phyloP scores from a whole-genome alignment of 176 grass and related monocot genomes.

The Aegilops longissima region DNA sequence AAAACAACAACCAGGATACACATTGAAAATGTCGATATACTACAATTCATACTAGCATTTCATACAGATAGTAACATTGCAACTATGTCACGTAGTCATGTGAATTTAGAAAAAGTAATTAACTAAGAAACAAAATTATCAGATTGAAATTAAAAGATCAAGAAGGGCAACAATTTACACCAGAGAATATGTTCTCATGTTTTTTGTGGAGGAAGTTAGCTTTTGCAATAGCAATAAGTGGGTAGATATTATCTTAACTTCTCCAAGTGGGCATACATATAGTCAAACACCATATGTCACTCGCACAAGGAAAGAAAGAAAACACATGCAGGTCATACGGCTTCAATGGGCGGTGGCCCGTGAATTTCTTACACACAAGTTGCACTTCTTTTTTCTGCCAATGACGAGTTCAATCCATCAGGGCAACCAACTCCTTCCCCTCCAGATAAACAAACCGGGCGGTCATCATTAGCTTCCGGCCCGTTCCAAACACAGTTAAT shows the following conservation, averaged over 20 bases:
- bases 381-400: conserved; percentile 36
- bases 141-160: not conserved
- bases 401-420: conserved; percentile 28
- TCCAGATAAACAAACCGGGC: conserved; percentile 16
- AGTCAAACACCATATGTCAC: conserved; percentile 12
- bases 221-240: not conserved
- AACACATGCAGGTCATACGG: conserved; percentile 27
- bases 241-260: conserved; percentile 36
- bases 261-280: conserved; percentile 34
- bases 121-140: not conserved
- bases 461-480: not conserved
- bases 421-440: not conserved
- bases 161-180: not conserved
- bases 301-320: not conserved
- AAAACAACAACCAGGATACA: not conserved
- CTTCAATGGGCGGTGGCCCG: conserved; percentile 28
- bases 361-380: conserved; percentile 30
- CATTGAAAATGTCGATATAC: not conserved
- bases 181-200: not conserved
- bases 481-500: conserved; percentile 46
- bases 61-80: not conserved
- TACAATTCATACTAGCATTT: not conserved
- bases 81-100: not conserved
- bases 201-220: not conserved
- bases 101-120: not conserved